These are phyloP conservation scores for Escovopsis sp. DNA, from an alignment of 2,329 filamentous ascomycete genomes.

Conservation along the genomic window DNA sequence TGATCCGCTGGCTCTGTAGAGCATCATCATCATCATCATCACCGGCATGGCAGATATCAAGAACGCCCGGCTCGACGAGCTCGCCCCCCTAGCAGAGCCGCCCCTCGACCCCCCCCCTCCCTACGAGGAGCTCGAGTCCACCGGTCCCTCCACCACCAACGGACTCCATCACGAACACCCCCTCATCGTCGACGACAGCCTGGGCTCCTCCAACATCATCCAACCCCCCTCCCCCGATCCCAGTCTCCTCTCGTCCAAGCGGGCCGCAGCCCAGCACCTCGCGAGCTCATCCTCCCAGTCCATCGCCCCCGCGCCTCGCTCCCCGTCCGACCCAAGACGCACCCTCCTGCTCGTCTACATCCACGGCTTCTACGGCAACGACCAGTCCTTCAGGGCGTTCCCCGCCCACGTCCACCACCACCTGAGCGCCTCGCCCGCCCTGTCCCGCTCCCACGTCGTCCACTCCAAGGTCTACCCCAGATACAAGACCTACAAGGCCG, in stretches of 20 bases:
- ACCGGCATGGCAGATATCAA: too few relatives aligned
- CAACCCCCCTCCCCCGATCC: not conserved
- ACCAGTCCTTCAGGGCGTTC: constrained; percentile 76
- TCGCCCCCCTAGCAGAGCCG: too few relatives aligned
- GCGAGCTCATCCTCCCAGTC: constrained; percentile 35
- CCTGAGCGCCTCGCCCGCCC: constrained; percentile 46
- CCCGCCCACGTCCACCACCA: constrained; percentile 74
- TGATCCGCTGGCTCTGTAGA: too few relatives aligned
- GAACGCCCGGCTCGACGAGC: too few relatives aligned
- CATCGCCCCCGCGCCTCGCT: constrained; percentile 17
- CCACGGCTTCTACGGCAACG: constrained; percentile 81
- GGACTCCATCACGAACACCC: too few relatives aligned
- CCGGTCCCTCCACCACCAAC: too few relatives aligned
- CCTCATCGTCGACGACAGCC: too few relatives aligned
- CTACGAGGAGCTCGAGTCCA: too few relatives aligned
- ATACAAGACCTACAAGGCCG: constrained; percentile 60
- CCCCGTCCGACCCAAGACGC: constrained; percentile 22
- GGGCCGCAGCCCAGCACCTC: constrained; percentile 12
- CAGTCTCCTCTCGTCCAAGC: constrained; percentile 1
- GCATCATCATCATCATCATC: too few relatives aligned
- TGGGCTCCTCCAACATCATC: too few relatives aligned
- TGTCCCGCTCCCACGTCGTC: constrained; percentile 61
- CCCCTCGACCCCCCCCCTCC: not conserved
- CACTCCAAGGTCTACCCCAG: constrained; percentile 77
- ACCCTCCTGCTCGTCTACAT: constrained; percentile 67